Percentiles rank a stretch among this genome's conserved stretches.
Conservation (phyloP, 495 filamentous ascomycete genomes). For the Cercophora sp. region DNA sequence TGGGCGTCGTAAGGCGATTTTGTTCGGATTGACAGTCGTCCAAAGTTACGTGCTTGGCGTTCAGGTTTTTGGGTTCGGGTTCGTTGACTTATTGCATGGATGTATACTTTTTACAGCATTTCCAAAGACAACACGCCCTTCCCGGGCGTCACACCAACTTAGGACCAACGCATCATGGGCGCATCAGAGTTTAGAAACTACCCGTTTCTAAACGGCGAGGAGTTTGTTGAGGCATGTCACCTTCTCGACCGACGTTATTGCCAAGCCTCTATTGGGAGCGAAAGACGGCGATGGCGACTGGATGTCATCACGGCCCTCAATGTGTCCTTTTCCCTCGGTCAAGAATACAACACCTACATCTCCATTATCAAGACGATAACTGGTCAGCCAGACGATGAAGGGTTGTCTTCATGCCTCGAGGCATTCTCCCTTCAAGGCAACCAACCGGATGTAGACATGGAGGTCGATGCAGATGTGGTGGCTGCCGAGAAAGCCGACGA, state of each 20-base stretch:
- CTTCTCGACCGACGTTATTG: conserved; percentile 53
- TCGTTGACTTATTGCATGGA: too few species aligned
- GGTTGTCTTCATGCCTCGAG: conserved; percentile 38
- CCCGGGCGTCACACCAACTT: not conserved
- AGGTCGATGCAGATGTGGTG: conserved; percentile 28
- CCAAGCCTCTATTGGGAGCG: conserved; percentile 45
- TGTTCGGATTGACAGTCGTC: too few species aligned
- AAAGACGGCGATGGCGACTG: conserved; percentile 40
- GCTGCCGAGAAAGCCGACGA: conserved; percentile 47
- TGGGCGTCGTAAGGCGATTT: too few species aligned
- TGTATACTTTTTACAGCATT: too few species aligned
- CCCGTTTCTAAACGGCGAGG: conserved; percentile 55
- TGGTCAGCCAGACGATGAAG: conserved; percentile 35
- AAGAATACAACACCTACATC: conserved; percentile 39
- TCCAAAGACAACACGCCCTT: too few species aligned
- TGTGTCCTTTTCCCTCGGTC: conserved; percentile 24
- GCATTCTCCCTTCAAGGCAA: conserved; percentile 29
- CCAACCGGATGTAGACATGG: conserved; percentile 4
- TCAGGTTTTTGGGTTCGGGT: too few species aligned
- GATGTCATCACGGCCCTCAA: conserved; percentile 34
- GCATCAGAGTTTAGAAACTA: conserved; percentile 35
- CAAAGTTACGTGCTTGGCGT: too few species aligned
- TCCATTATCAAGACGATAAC: conserved; percentile 47
- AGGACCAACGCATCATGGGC: not conserved
- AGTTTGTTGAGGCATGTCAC: conserved; percentile 60